Conservation (phyloP, 2,329 filamentous ascomycete genomes). For the Claviceps paspali region DNA sequence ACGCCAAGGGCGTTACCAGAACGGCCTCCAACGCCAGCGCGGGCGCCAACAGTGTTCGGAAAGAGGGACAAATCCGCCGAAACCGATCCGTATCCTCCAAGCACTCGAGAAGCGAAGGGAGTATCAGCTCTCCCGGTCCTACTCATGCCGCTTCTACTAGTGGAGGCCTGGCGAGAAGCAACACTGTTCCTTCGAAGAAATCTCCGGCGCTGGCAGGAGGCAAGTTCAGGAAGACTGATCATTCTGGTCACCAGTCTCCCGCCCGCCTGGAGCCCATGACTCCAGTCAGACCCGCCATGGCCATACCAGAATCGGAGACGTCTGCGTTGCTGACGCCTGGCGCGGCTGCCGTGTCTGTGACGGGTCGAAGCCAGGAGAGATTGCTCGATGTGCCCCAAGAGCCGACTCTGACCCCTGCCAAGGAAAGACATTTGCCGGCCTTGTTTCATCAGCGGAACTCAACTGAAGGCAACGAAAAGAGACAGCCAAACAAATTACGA, state of each 20-base stretch:
- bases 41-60: slow-evolving; percentile 72
- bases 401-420: slow-evolving; percentile 40
- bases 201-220: slow-evolving; percentile 56
- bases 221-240: slow-evolving; percentile 39
- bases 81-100: slow-evolving; percentile 91
- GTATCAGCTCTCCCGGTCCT: slow-evolving; percentile 54
- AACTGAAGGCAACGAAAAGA: slow-evolving; percentile 41
- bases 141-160: slow-evolving; percentile 37
- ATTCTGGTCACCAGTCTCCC: slow-evolving; percentile 16
- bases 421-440: slow-evolving; percentile 52
- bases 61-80: slow-evolving; percentile 63
- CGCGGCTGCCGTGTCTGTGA: slow-evolving; percentile 14
- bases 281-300: slow-evolving; percentile 15
- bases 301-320: slow-evolving; percentile 8
- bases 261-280: slow-evolving; percentile 23
- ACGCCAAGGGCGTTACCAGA: slow-evolving; percentile 37
- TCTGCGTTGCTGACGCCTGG: slow-evolving; percentile 13
- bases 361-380: slow-evolving; percentile 34
- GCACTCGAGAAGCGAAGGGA: slow-evolving; percentile 60
- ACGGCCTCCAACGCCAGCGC: slow-evolving; percentile 81
- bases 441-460: slow-evolving; percentile 60
- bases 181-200: slow-evolving; percentile 84
- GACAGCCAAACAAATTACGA: slow-evolving; percentile 77
- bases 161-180: slow-evolving; percentile 50
- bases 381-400: slow-evolving; percentile 27